Percentiles rank a stretch among this genome's conserved stretches.
phyloP scores from a whole-genome alignment of 768 basidiomycete species.

The Suillus americanus region DNA sequence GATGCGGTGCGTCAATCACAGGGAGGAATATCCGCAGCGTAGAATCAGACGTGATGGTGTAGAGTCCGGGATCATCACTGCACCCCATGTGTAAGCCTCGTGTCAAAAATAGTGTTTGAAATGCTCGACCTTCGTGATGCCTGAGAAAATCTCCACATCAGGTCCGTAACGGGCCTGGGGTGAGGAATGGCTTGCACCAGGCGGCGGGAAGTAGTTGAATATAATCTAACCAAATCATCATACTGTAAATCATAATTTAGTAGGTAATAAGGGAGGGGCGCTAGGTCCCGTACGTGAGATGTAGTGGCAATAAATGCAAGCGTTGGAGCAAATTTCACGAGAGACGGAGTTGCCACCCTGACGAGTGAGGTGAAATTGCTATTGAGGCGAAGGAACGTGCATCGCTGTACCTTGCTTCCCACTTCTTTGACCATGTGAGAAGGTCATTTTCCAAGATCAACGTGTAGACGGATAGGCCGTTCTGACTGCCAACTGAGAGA shows the following conservation, averaged over 20 bases:
- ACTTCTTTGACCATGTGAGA: conserved; percentile 81
- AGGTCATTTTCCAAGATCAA: conserved; percentile 79
- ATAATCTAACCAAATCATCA: conserved; percentile 59
- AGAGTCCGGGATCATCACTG: conserved; percentile 77
- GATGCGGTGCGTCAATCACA: conserved; percentile 81
- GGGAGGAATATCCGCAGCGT: conserved; percentile 84
- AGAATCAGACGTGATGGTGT: conserved; percentile 81
- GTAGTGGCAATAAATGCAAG: conserved; percentile 71
- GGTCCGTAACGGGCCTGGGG: conserved; percentile 66
- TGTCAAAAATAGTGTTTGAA: conserved; percentile 24
- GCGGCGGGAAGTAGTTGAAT: conserved; percentile 70
- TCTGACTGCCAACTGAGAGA: conserved; percentile 65
- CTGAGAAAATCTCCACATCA: conserved; percentile 74
- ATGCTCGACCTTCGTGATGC: conserved; percentile 54
- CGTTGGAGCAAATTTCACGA: conserved; percentile 71
- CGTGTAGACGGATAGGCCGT: conserved; percentile 70
- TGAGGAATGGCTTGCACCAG: conserved; percentile 70
- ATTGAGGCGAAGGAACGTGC: conserved; percentile 5
- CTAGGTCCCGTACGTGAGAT: conserved; percentile 45
- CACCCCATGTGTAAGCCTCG: conserved; percentile 9
- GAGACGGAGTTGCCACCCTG: conserved; percentile 50
- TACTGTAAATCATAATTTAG: conserved; percentile 37
- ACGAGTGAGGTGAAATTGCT: conserved; percentile 13
- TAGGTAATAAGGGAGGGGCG: conserved; percentile 4
- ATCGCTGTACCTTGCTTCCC: conserved; percentile 57